Base-by-base conservation (phyloP, 257 asterid species). In the Lantana camara region DNA sequence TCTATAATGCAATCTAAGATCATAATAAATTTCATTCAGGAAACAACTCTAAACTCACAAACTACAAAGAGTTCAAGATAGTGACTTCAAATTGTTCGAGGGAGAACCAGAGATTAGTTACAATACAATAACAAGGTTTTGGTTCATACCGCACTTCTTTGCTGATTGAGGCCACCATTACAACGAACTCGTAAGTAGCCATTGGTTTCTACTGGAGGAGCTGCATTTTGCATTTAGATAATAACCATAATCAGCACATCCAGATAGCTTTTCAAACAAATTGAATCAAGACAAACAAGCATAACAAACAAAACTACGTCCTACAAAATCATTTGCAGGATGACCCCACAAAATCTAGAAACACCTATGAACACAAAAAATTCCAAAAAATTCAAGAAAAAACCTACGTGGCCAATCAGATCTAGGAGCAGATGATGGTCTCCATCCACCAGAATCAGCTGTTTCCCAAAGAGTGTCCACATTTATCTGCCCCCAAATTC, bases 121-220 rank as follows among this genome's bases (percentile, higher is more conserved):
- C 34, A 40, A 47, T 29, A 27, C 19, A 62, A 69, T 5, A 21
- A 51, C 63, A 60, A 64, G 46, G 63, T 48, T 55, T 56, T 5
- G 71, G 64, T 47, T 55, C 84, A 57, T 75, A 94, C 97, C 73
- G 99, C 99, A 80, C 83, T 94, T 74, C 99, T 84, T 74, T 94
- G 97, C 82, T 94, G 97, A 71, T 91, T 94, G 70, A 94, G 86
- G 74, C 99, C 99, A 44, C 99, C 99, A 74, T 94, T 94, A 78
- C 99, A 94, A 57, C 97, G 95, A 73, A 94, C 97, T 57, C 99
- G 91, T 57, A 94, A 73, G 75, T 94, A 94, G 29, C 99, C 99
- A 81, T 84, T 93, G 77, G 82, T 82, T 77, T 84, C 89, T 58
- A 60, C 67, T 20, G 93, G 78, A 68, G 97, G 97, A 70, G 96